These are phyloP conservation scores for Kwoniella botswanensis DNA, from an alignment of 768 basidiomycete species.

Conservation along the genomic window DNA sequence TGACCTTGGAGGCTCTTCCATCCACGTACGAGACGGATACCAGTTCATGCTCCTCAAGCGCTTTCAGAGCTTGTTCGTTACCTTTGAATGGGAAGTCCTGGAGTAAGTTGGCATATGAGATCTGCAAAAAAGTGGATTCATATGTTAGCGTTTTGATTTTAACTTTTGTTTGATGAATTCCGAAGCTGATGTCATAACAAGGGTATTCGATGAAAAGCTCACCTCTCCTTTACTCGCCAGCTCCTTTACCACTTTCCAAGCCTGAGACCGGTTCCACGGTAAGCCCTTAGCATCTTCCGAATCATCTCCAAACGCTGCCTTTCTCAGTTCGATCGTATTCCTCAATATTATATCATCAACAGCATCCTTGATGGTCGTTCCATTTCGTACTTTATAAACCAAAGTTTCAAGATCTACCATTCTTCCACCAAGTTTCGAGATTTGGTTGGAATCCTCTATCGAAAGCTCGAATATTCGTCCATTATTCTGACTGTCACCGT, in stretches of 20 bases:
- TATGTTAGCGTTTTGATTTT: neutral
- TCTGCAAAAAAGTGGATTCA: conserved; percentile 61
- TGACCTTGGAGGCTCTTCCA: conserved; percentile 80
- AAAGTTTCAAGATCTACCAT: conserved; percentile 67
- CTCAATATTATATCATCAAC: conserved; percentile 87
- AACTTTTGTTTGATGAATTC: no score
- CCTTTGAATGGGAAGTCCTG: conserved; percentile 88
- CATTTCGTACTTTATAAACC: conserved; percentile 80
- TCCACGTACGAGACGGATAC: conserved; percentile 78
- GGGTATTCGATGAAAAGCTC: conserved; percentile 18
- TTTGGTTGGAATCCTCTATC: conserved; percentile 64
- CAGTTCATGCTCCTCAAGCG: conserved; percentile 82
- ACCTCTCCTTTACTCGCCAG: conserved; percentile 69
- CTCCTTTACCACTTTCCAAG: conserved; percentile 77
- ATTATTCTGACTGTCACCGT: neutral
- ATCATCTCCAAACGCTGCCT: conserved; percentile 93
- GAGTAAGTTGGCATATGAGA: conserved; percentile 80
- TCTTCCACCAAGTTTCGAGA: conserved; percentile 84
- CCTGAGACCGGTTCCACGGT: conserved; percentile 85
- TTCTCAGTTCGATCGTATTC: conserved; percentile 79
- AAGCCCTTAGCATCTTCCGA: conserved; percentile 80
- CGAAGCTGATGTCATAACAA: neutral
- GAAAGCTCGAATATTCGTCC: conserved; percentile 62
- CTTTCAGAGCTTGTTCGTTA: conserved; percentile 77
- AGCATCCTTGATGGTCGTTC: conserved; percentile 73